These are phyloP conservation scores for Tetrapisispora namnaoensis DNA, from an alignment of 805 yeast species.

Conservation along the genomic window DNA sequence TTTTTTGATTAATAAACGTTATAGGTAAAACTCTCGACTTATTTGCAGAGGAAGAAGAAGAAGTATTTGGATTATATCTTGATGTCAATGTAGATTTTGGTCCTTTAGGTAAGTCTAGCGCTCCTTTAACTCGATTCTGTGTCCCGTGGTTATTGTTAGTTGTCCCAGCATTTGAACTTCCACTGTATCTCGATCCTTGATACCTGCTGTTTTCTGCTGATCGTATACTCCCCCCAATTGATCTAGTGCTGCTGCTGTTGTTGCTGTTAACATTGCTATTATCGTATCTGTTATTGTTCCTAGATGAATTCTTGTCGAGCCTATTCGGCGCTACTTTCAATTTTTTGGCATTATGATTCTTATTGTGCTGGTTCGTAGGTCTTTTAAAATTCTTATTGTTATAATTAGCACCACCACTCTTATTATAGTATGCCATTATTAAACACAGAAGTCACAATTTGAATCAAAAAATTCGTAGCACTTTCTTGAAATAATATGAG, in stretches of 20 bases:
- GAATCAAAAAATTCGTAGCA: too few species aligned
- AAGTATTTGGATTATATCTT: slow-evolving; percentile 1
- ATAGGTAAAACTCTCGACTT: background rate
- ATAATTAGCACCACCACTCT: background rate
- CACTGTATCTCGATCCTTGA: slow-evolving; percentile 14
- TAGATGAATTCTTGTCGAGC: too few species aligned
- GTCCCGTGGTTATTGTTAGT: background rate
- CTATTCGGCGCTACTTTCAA: background rate
- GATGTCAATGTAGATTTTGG: slow-evolving; percentile 13
- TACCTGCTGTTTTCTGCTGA: slow-evolving; percentile 4
- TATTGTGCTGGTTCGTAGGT: background rate
- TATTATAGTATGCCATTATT: background rate
- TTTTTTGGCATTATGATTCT: background rate
- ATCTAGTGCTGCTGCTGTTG: background rate
- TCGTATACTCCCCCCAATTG: background rate
- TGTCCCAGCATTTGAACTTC: background rate
- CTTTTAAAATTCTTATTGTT: background rate
- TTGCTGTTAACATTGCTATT: background rate
- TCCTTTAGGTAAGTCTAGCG: slow-evolving; percentile 17
- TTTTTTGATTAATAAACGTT: slow-evolving; percentile 7
- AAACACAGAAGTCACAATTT: too few species aligned
- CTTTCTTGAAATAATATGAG: too few species aligned
- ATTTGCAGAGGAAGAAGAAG: background rate
- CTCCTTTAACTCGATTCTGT: background rate
- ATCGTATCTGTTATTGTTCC: background rate